These are phyloP conservation scores for Pythium pyrilobum DNA, from an alignment of 352 stramenopile genomes.

Conservation along the genomic window DNA sequence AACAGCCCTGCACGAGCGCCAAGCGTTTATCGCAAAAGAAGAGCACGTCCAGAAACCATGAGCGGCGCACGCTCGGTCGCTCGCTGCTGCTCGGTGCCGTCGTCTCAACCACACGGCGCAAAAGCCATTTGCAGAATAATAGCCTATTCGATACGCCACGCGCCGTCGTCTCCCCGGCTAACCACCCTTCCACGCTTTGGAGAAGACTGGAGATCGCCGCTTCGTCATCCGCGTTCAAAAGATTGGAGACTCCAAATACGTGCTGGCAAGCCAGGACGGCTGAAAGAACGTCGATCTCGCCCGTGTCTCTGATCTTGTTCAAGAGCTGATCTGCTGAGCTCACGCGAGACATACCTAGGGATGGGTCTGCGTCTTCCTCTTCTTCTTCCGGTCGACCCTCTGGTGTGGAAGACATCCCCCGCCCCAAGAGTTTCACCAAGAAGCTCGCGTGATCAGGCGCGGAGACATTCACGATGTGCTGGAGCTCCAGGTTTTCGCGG, in stretches of 20 bases:
- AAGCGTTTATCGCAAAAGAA: constrained; percentile 33
- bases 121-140: constrained; percentile 14
- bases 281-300: neutral
- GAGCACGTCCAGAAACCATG: constrained; percentile 58
- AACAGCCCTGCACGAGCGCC: constrained; percentile 24
- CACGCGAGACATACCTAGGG: neutral
- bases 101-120: neutral
- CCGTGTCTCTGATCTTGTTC: neutral
- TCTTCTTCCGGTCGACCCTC: neutral
- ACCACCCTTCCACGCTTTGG: neutral
- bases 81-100: neutral
- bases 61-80: constrained; percentile 16
- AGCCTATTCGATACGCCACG: neutral
- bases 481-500: constrained; percentile 16
- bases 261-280: constrained; percentile 12
- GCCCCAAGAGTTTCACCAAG: neutral
- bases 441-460: neutral
- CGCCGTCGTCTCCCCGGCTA: neutral
- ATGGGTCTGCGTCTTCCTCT: neutral
- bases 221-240: constrained; percentile 12
- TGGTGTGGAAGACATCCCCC: neutral
- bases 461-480: constrained; percentile 9
- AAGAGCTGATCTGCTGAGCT: neutral
- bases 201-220: neutral
- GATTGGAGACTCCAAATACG: constrained; percentile 13